Evolutionary conservation across 768 basidiomycete species (phyloP).

Genomic region (Mycena maculata): DNA sequence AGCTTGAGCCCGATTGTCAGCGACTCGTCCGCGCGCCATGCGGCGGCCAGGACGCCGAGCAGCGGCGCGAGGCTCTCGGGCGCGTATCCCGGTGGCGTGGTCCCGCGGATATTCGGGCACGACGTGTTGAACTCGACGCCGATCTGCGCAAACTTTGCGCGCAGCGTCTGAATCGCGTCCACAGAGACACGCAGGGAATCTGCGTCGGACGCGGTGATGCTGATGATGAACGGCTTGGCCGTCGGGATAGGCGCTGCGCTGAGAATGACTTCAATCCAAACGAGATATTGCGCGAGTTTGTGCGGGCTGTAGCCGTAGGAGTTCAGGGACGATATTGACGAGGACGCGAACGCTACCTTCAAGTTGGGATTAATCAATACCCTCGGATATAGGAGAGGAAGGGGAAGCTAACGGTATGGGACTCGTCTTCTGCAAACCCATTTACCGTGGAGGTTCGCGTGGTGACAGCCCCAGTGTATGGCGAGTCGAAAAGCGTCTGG

Average conservation of each 20-base stretch:
- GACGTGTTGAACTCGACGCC: conserved; percentile 87
- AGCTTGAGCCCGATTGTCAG: conserved; percentile 83
- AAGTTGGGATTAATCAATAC: conserved; percentile 5
- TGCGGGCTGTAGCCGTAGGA: conserved; percentile 91
- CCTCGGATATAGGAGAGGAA: conserved; percentile 11
- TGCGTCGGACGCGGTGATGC: conserved; percentile 74
- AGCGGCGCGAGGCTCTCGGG: conserved; percentile 63
- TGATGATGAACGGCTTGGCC: conserved; percentile 76
- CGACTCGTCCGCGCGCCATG: conserved; percentile 59
- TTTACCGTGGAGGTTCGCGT: conserved; percentile 80
- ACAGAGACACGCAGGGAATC: conserved; percentile 67
- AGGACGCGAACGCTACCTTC: conserved; percentile 71
- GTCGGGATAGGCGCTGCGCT: conserved; percentile 42
- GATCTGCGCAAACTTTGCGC: conserved; percentile 53
- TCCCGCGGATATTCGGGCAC: conserved; percentile 80
- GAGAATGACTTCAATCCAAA: conserved; percentile 69
- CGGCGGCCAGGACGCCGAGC: conserved; percentile 64
- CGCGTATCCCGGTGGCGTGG: conserved; percentile 76
- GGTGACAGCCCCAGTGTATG: conserved; percentile 81
- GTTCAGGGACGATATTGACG: conserved; percentile 73
- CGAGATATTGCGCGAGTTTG: conserved; percentile 72
- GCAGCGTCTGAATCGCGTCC: conserved; percentile 67
- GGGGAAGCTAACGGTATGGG: conserved; percentile 63
- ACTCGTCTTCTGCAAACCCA: conserved; percentile 75
- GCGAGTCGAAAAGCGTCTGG: conserved; percentile 70